Evolutionary conservation across 257 asterid species (phyloP), one percentile per base, ranked within the genome.

Genomic region (Vinca minor): DNA sequence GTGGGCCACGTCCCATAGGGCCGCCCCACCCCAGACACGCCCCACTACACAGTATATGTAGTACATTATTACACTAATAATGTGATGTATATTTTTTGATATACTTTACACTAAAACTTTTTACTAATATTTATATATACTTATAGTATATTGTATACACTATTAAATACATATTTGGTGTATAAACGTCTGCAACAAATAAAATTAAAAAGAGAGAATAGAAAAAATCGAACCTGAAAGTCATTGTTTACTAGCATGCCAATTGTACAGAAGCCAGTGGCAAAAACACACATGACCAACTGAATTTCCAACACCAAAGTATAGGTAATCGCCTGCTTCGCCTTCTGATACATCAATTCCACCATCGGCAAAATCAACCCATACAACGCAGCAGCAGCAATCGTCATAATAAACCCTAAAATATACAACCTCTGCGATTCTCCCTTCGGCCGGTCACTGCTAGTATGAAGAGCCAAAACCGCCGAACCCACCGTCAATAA

Each of bases 341-440:
- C 61, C 52, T 69, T 74, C 32, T 31, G 23, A 46, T 74, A 69
- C 39, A 61, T 42, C 21, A 69, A 42, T 62, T 69, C 79, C 53
- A 74, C 56, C 69, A 46, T 21, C 2, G 79, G 79, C 47, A 69
- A 31, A 25, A 74, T 15, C 57, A 74, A 36, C 13, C 75, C 72
- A 32, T 57, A 28, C 50, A 74, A 58, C 8, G 42, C 69, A 13
- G 79, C 79, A 1, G 75, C 54, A 8, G 23, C 46, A 34, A 74
- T n/a, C 1, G 65, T 69, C 69, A 74, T 48, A 0, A 64, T 1
- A 34, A 74, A 74, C 44, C 75, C 75, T 1, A 69, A 11, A 15
- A 53, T 34, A 35, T 74, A 74, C 39, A n/a, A 23, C 25, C 25
- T 69, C 0, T n/a, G 65, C 0, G 69, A n/a, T 71, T 65, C 66